phyloP scores from a whole-genome alignment of 148 eudicot genomes.

The Vaccinium corymbosum region DNA sequence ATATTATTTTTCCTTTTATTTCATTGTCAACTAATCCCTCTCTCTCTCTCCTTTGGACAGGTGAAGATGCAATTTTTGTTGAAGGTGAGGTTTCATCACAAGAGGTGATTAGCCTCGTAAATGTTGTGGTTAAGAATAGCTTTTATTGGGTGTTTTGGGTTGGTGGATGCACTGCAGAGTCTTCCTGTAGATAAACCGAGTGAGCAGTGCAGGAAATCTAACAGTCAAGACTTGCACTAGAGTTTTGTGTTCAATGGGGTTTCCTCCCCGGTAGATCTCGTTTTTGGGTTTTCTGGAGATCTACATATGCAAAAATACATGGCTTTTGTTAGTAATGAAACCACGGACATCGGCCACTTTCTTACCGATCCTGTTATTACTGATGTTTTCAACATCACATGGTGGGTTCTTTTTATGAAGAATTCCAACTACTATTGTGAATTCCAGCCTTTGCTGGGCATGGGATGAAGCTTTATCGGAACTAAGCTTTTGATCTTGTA shows the following conservation, averaged over 20 bases:
- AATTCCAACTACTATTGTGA: not conserved
- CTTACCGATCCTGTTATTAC: not conserved
- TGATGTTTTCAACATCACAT: not conserved
- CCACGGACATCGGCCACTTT: not conserved
- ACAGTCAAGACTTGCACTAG: too few species aligned
- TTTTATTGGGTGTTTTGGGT: constrained; percentile 14
- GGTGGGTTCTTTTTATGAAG: not conserved
- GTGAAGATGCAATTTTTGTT: constrained; percentile 94
- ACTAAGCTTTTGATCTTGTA: too few species aligned
- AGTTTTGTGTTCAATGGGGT: constrained; percentile 9
- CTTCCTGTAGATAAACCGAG: not conserved
- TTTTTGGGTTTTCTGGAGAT: constrained; percentile 61
- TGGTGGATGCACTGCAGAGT: not conserved
- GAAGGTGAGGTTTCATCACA: constrained; percentile 87
- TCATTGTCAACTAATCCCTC: not conserved
- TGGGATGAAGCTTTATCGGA: too few species aligned
- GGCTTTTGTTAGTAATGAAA: not conserved
- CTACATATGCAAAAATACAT: not conserved
- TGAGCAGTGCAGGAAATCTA: not conserved
- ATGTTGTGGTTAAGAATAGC: not conserved
- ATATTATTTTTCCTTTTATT: not conserved
- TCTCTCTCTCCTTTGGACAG: constrained; percentile 30
- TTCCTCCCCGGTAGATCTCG: constrained; percentile 43
- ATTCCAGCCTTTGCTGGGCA: not conserved
- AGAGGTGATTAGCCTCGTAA: constrained; percentile 39